Base-by-base conservation (phyloP, 2,329 filamentous ascomycete genomes). In the Myriosclerotinia scirpicola region DNA sequence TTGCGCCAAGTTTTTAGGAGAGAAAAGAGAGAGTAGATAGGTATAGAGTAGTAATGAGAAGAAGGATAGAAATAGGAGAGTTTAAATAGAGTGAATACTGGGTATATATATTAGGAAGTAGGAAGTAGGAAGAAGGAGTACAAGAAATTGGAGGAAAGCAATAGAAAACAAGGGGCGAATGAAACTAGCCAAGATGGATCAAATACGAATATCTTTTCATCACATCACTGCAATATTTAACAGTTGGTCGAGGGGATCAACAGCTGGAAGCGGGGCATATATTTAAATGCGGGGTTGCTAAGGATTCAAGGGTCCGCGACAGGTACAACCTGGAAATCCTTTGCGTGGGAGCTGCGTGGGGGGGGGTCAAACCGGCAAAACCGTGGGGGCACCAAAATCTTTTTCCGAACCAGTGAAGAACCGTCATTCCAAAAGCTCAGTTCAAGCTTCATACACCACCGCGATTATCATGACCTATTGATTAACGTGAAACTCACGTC, bases 371-470 rank as follows among this genome's bases (percentile, higher is more conserved):
- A 17, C 58, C 58, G 58, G 58, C 58, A 61, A 61, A 50, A 61
- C 58, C 58, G 34, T 61, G 58, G 58, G 56, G 56, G 56, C 34
- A 36, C 56, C 44, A 60, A 60, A 60, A 48, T 60, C 56, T 50
- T 50, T 50, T 48, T 48, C 20, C 44, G 44, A 48, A 48, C 17
- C 44, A n/a, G 6, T 44, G 42, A 46, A 46, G 44, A 20, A 22
- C 46, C 26, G 26, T 26, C 26, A 26, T 26, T 26, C 26, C 26
- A 26, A 26, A 26, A 44, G 17, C 22, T 40, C 46, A 38, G 44
- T 54, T 66, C 54, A 40, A 65, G 17, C 30, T 26, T 15, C 44
- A 42, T 42, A 20, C 9, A 54, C 48, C 11, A 38, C 7, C 14
- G 3, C 7, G 1, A 50, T 50, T 12, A 50, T 50, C 46, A 9